Base-by-base conservation (phyloP, 768 basidiomycete genomes). In the Rickenella mellea region DNA sequence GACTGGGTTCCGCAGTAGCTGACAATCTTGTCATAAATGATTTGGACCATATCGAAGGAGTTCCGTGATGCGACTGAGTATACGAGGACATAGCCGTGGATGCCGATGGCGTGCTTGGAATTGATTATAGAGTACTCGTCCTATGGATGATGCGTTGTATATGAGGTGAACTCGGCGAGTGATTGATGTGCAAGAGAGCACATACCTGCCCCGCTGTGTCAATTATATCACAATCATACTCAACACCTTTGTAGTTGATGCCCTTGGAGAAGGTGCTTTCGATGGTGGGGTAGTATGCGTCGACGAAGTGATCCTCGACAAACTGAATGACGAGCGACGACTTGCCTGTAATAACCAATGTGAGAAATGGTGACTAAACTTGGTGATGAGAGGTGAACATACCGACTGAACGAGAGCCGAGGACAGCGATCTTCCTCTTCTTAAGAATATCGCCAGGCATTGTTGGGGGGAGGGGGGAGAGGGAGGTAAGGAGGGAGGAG, bases 121-220 rank as follows among this genome's bases (percentile, higher is more conserved):
- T 89, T 90, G 49, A 99, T 77, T 44, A 93, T 87, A 15, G 90
- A 86, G 66, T 87, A 97, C 62, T 99, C 94, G 56, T 98, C 94
- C 91, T 92, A 58, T n/a, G n/a, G n/a, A n/a, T n/a, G 12, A 37
- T 11, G 26, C 22, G 27, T 24, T 14, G 28, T 3, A 20, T 25
- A 19, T 27, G 43, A 44, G 21, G 22, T 24, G 12, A 46, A 39
- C 25, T 22, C 2, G 32, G 35, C 45, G 15, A 40, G 24, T 20
- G 37, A 30, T 11, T 12, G 22, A 42, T 7, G 31, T 27, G 30
- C 30, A 41, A 4, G 12, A 15, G 35, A 4, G 5, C 29, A 58
- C 76, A 50, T 43, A 89, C 92, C 78, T 97, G 94, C 22, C 94
- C 94, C 39, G 94, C 94, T 49, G 91, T 94, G 61, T 98, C 94